Conservation (phyloP, 306 rosid genomes). For the Purshia tridentata region DNA sequence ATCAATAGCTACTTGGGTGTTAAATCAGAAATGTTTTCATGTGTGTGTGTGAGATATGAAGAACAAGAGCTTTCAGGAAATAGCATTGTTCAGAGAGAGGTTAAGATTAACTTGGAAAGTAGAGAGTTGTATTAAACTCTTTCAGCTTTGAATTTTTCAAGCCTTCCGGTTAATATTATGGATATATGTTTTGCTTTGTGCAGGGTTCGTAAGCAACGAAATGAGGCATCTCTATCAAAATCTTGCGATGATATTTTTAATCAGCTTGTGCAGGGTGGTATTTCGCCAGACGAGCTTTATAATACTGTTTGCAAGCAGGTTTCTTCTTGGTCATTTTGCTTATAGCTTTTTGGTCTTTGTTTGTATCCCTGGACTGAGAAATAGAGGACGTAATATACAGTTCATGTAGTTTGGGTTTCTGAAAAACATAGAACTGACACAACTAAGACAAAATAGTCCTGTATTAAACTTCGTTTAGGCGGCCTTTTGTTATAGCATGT, state of each 20-base stretch:
- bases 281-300: conserved; percentile 72
- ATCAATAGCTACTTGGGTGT: too few species aligned
- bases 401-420: neutral
- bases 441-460: neutral
- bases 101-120: neutral
- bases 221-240: conserved; percentile 51
- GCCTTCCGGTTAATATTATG: conserved; percentile 1
- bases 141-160: neutral
- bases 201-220: conserved; percentile 81
- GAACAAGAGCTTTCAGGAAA: neutral
- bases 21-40: neutral
- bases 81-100: neutral
- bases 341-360: neutral
- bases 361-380: conserved; percentile 15
- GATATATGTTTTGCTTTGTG: conserved; percentile 16
- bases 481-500: too few species aligned
- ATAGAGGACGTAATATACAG: neutral
- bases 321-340: conserved; percentile 8
- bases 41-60: neutral
- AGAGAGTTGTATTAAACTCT: neutral
- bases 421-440: neutral
- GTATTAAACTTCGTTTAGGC: neutral
- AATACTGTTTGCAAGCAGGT: conserved; percentile 92
- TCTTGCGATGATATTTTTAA: conserved; percentile 84
- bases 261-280: conserved; percentile 78